A percentile compares a stretch with the other conserved stretches of the same genome.
Conservation (phyloP, 2,329 filamentous ascomycete species). For the Pseudovirgaria hyperparasitica region DNA sequence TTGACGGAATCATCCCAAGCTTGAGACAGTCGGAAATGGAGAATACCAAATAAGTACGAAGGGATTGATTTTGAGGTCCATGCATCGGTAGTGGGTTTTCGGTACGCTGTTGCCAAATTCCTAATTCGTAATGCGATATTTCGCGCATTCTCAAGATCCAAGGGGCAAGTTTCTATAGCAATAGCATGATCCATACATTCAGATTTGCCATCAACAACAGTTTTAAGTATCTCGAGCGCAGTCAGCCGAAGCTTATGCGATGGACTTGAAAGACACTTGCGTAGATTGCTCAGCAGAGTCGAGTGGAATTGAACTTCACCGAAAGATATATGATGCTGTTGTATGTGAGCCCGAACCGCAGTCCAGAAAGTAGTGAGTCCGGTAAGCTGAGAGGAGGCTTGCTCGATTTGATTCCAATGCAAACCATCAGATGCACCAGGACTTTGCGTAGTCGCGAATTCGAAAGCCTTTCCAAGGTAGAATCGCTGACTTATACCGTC, state of each 20-base stretch:
- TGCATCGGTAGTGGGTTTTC: slow-evolving; percentile 42
- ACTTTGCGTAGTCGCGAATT: no score
- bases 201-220: slow-evolving; percentile 38
- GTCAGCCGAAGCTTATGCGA: slow-evolving; percentile 62
- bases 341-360: no score
- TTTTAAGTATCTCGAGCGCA: slow-evolving; percentile 59
- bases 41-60: slow-evolving; percentile 74
- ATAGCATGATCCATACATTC: slow-evolving; percentile 53
- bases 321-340: no score
- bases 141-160: slow-evolving; percentile 64
- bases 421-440: no score
- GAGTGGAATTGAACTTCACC: no score
- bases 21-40: slow-evolving; percentile 73
- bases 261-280: slow-evolving; percentile 56
- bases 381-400: no score
- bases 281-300: neutral
- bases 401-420: no score
- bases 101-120: slow-evolving; percentile 56
- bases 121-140: slow-evolving; percentile 76
- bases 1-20: slow-evolving; percentile 76
- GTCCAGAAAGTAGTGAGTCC: no score
- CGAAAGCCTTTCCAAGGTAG: no score
- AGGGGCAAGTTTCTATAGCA: slow-evolving; percentile 64
- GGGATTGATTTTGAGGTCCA: slow-evolving; percentile 64
- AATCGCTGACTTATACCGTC: no score